Conservation (phyloP, 805 yeast species). For the Priceomyces melissophilus region DNA sequence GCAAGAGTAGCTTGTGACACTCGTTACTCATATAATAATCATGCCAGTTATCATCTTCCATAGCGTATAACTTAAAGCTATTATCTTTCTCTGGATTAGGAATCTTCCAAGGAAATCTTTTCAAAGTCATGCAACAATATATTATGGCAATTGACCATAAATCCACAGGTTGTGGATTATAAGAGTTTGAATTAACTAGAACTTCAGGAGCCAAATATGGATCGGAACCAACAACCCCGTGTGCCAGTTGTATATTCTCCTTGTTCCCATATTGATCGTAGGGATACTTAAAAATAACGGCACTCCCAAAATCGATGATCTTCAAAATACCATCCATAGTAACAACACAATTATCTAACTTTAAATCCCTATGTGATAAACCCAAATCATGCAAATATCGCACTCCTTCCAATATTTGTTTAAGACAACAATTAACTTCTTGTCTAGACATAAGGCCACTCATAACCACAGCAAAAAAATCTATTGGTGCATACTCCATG, state of each 20-base stretch:
- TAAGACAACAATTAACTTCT: slow-evolving; percentile 86
- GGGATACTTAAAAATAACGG: slow-evolving; percentile 88
- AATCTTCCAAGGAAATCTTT: slow-evolving; percentile 93
- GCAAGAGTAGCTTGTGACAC: slow-evolving; percentile 62
- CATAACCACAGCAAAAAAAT: slow-evolving; percentile 92
- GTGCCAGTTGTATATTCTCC: slow-evolving; percentile 64
- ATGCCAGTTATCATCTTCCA: slow-evolving; percentile 76
- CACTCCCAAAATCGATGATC: slow-evolving; percentile 90
- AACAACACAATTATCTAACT: slow-evolving; percentile 89
- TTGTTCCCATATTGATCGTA: slow-evolving; percentile 49
- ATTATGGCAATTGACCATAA: slow-evolving; percentile 92
- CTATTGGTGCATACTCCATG: slow-evolving; percentile 93
- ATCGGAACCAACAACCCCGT: slow-evolving; percentile 81
- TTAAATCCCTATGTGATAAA: slow-evolving; percentile 86
- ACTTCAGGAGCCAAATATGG: slow-evolving; percentile 93
- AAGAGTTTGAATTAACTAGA: slow-evolving; percentile 52
- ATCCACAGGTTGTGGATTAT: slow-evolving; percentile 92
- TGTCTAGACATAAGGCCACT: slow-evolving; percentile 77
- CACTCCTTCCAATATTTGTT: slow-evolving; percentile 79
- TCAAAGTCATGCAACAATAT: slow-evolving; percentile 86
- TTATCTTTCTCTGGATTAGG: slow-evolving; percentile 73
- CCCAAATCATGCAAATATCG: slow-evolving; percentile 81
- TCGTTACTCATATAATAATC: slow-evolving; percentile 71
- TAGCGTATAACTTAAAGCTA: slow-evolving; percentile 78
- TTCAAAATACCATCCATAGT: slow-evolving; percentile 80